Base-by-base conservation (phyloP, 192 early-diverging fungal species). In the Lunasporangiospora selenospora region DNA sequence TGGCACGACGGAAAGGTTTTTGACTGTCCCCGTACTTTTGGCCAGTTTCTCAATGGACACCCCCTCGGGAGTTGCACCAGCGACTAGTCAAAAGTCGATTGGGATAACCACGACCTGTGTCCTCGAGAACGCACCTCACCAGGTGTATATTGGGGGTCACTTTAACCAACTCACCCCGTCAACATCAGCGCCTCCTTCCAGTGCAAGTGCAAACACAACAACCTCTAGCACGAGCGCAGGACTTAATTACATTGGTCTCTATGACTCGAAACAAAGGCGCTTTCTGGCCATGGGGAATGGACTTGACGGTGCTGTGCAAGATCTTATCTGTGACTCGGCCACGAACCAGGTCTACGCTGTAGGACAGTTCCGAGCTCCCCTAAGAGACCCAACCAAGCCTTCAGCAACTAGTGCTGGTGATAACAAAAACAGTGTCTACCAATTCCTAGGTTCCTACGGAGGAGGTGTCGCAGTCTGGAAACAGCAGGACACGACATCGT, bases 381-480 rank as follows among this genome's bases (percentile, higher is more conserved):
- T 71, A n/a, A 30, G 34, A 11, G 39, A 57, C 18, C 29, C 40
- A 9, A 27, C 39, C 16, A 7, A 23, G 3, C 43, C 54, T 6
- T 37, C 23, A 12, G 37, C 21, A 12, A 36, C 27, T 37, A 52
- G 48, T 8, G 23, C 4, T 10, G 33, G 15, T 13, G 7, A n/a
- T 15, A 42, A 43, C 31, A 53, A 55, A 37, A 59, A 29, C 38
- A 53, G 23, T 8, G 23, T 26, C 1, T 51, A 56, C 37, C 46
- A 64, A 32, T 19, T 29, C 6, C 15, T 44, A 32, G 58, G 57
- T 12, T 43, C 40, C 5, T 79, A 65, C 38, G 77, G 65, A 19
- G 71, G 77, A 7, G 54, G 60, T 3, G 56, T 75, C 6, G 77
- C 77, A 1, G 34, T 70, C 5, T 79, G 77, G 77, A 34, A 64